phyloP scores from a whole-genome alignment of 2,329 filamentous ascomycete genomes.

The Juglanconis sp. region DNA sequence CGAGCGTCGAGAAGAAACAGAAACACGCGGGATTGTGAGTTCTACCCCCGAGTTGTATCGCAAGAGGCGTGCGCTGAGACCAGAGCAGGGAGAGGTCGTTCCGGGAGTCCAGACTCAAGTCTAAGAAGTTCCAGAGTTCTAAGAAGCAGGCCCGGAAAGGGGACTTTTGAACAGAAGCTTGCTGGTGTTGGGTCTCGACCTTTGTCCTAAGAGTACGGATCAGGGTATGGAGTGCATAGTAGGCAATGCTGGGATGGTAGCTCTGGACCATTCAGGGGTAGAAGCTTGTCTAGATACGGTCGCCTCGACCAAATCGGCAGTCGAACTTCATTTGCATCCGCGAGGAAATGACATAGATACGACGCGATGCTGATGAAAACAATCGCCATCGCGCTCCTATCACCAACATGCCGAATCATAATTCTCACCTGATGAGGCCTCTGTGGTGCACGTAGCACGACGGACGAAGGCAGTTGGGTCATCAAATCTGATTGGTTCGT shows the following conservation, averaged over 20 bases:
- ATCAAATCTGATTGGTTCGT: not conserved
- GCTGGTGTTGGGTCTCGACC: not conserved
- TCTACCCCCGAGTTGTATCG: not conserved
- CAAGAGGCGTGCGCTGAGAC: constrained; percentile 10
- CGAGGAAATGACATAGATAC: not conserved
- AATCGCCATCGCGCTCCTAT: not conserved
- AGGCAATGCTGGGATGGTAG: constrained; percentile 10
- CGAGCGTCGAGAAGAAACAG: constrained; percentile 42
- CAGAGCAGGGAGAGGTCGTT: constrained; percentile 44
- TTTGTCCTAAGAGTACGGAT: not conserved
- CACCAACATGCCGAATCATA: not conserved
- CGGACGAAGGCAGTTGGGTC: not conserved
- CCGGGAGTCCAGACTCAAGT: constrained; percentile 40
- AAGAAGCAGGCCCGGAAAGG: constrained; percentile 38
- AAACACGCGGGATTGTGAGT: constrained; percentile 48
- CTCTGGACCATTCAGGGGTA: constrained; percentile 9
- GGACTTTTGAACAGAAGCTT: not conserved
- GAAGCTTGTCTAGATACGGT: not conserved
- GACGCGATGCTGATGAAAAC: not conserved
- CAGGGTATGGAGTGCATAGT: not conserved
- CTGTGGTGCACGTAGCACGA: not conserved
- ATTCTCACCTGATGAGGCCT: not conserved
- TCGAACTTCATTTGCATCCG: not conserved
- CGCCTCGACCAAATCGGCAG: not conserved
- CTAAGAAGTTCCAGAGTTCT: constrained; percentile 46